phyloP scores from a whole-genome alignment of 2,329 filamentous ascomycete genomes.

The Zasmidium angulare region DNA sequence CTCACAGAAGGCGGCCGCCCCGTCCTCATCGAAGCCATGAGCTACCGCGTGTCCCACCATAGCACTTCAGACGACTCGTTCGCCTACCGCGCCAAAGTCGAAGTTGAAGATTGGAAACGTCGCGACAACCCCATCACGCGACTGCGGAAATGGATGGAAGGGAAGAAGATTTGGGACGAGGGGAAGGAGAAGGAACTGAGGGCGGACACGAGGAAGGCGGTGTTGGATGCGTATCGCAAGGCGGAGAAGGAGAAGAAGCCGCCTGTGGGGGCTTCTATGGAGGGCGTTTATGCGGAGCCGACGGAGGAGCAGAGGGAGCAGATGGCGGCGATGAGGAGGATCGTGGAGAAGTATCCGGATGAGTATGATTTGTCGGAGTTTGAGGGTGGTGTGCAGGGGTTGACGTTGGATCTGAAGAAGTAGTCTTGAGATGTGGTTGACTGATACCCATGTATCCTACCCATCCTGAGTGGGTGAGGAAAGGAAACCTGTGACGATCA shows the following conservation, averaged over 20 bases:
- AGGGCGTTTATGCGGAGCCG: conserved; percentile 84
- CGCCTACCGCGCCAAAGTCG: conserved; percentile 87
- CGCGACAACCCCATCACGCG: conserved; percentile 86
- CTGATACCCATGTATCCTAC: too few relatives aligned
- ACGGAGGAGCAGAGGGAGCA: conserved; percentile 77
- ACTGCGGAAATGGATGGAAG: conserved; percentile 87
- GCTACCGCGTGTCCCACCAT: conserved; percentile 96
- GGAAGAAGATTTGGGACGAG: conserved; percentile 80
- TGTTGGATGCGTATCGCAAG: conserved; percentile 79
- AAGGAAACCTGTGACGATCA: too few relatives aligned
- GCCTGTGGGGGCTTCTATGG: conserved; percentile 70
- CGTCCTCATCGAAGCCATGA: conserved; percentile 91
- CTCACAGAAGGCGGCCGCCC: conserved; percentile 78
- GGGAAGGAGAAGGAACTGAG: conserved; percentile 73
- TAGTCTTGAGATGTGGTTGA: too few relatives aligned
- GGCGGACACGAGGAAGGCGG: conserved; percentile 66
- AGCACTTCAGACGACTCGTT: conserved; percentile 97
- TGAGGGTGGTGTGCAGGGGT: conserved; percentile 69
- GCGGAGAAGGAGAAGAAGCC: conserved; percentile 83
- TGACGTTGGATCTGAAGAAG: conserved; percentile 40
- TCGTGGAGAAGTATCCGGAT: conserved; percentile 81
- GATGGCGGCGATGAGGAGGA: conserved; percentile 71
- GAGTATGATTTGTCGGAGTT: conserved; percentile 84
- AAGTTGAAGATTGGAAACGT: conserved; percentile 93
- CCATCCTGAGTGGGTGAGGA: too few relatives aligned